phyloP scores from a whole-genome alignment of 2,329 filamentous ascomycete species.

The Verticillium zaregamsianum region DNA sequence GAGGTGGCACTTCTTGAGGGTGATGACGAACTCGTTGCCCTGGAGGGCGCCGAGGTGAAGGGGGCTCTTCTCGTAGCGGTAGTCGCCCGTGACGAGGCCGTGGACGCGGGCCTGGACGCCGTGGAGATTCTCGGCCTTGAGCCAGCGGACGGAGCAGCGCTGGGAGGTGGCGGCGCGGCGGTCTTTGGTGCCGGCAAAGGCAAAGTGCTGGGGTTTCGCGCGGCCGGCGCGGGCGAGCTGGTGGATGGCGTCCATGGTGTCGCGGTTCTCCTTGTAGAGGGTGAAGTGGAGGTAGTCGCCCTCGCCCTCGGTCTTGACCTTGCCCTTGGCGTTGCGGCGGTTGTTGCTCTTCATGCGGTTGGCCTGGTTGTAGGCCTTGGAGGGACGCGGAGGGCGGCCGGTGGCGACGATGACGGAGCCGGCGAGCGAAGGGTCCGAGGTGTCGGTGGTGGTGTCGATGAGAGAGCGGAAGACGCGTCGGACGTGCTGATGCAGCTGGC shows the following conservation, averaged over 20 bases:
- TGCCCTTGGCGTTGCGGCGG: constrained; percentile 10
- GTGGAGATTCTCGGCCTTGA: constrained; percentile 55
- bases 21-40: constrained; percentile 92
- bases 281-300: constrained; percentile 87
- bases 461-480: constrained; percentile 76
- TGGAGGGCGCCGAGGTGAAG: constrained; percentile 78
- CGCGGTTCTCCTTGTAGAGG: constrained; percentile 93
- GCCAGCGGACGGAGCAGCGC: constrained; percentile 61
- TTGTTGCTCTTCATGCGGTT: constrained; percentile 19
- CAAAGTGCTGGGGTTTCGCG: constrained; percentile 70
- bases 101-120: constrained; percentile 59
- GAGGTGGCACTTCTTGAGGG: constrained; percentile 78
- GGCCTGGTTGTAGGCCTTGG: constrained; percentile 18
- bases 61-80: constrained; percentile 66
- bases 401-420: constrained; percentile 56
- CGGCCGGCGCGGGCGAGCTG: constrained; percentile 72
- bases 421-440: constrained; percentile 43
- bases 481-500: constrained; percentile 54
- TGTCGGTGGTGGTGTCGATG: constrained; percentile 68
- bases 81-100: constrained; percentile 71
- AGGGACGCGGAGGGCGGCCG: constrained; percentile 18
- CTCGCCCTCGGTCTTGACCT: constrained; percentile 22
- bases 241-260: constrained; percentile 86
- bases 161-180: constrained; percentile 82
- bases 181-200: constrained; percentile 83